Evolutionary conservation across 73 alveolate species (phyloP), one percentile per base, ranked within the genome.

Genomic region (Paramecium pentaurelia): DNA sequence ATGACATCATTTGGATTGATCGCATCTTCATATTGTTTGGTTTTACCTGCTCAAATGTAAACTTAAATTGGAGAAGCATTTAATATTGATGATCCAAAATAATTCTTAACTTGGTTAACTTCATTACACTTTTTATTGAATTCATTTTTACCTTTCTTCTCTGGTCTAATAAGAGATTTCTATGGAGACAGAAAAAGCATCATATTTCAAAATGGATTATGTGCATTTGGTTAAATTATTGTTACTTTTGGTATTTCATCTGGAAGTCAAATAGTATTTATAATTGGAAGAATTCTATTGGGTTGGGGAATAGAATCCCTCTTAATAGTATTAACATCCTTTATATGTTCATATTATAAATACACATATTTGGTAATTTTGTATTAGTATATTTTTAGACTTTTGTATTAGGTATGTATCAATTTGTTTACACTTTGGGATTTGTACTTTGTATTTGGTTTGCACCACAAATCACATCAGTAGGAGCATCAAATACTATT

Each of bases 231-330:
- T 20, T 73, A 73, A 40, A 37, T 73, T 34, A 73, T 73, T 36
- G 87, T 73, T 6, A 73, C 87, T 0, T 73, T 73, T 73, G 87
- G 87, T 9, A 16, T 73, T 8, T 34, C 58, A 34, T 20, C 60
- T 32, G 60, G 60, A 18, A 73, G 87, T 27, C 54, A 20, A 34
- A 12, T 38, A 16, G 87, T 73, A 22, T 73, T 73, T 44, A 42
- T 34, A 4, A 80, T 80, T 45, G 91, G 91, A 25, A 80, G 91
- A 80, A 36, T 80, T 2, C 3, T 80, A 25, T 45, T 49, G 34
- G 91, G 91, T 9, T 80, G 91, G 91, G 91, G 91, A 42, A 80
- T 80, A 32, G 91, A 80, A 47, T 40, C 91, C 20, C 47, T 80
- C 7, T 44, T 80, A 10, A 80, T 80, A 49, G 34, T 80, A 27